Conservation (phyloP, 164 flowering plant species). For the Akebia trifoliata region DNA sequence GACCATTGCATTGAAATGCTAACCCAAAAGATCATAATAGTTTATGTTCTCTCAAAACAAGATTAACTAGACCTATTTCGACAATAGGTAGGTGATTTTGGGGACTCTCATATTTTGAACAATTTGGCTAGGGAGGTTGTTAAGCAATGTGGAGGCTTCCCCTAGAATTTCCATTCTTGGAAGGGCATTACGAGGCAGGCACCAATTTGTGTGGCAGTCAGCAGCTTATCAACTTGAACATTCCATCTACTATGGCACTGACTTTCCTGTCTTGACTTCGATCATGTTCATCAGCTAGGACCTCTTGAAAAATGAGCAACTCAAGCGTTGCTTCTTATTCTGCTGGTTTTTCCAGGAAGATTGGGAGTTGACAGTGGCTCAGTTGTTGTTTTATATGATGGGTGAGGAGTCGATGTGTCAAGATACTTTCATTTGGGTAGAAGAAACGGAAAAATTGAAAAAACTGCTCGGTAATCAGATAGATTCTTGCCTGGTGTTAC, state of each 20-base stretch:
- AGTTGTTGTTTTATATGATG: background rate
- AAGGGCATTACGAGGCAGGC: conserved; percentile 11
- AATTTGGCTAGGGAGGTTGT: conserved; percentile 9
- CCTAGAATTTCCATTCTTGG: conserved; percentile 18
- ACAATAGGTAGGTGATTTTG: conserved; percentile 9
- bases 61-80: conserved; percentile 21
- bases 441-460: background rate
- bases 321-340: conserved; percentile 16
- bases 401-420: too few relatives aligned
- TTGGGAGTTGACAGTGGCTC: background rate
- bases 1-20: conserved; percentile 14
- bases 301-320: conserved; percentile 7
- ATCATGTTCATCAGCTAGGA: conserved; percentile 22
- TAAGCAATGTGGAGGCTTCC: conserved; percentile 26
- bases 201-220: conserved; percentile 4
- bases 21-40: background rate
- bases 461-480: conserved; percentile 5
- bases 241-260: conserved; percentile 4
- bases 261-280: background rate
- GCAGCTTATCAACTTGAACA: conserved; percentile 5
- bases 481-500: conserved; percentile 4
- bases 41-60: conserved; percentile 1
- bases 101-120: background rate
- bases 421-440: too few relatives aligned
- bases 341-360: conserved; percentile 25